phyloP scores from a whole-genome alignment of 176 grass and related monocot species.

The Bolboschoenus planiculmis region DNA sequence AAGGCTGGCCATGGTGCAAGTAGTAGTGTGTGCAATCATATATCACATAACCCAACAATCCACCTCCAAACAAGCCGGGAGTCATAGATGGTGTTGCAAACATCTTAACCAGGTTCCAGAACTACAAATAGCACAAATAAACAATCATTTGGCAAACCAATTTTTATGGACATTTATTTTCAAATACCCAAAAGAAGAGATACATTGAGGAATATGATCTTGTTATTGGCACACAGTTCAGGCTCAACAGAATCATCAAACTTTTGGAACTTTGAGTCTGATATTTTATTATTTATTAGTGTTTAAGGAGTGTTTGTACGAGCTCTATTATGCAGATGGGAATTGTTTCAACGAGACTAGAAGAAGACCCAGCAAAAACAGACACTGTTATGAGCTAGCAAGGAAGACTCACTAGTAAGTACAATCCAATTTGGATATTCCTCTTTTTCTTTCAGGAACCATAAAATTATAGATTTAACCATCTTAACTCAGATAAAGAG shows the following conservation, averaged over 20 bases:
- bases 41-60: conserved; percentile 81
- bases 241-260: background rate
- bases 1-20: conserved; percentile 87
- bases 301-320: background rate
- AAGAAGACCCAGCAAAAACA: background rate
- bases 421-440: background rate
- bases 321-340: background rate
- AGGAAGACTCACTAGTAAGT: background rate
- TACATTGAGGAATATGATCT: background rate
- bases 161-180: background rate
- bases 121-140: conserved; percentile 35
- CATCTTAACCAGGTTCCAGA: conserved; percentile 70
- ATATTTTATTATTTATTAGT: background rate
- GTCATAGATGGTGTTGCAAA: conserved; percentile 50
- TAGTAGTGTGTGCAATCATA: conserved; percentile 97
- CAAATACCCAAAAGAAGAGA: background rate
- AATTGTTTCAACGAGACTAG: background rate
- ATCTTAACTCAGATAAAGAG: background rate
- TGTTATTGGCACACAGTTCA: background rate
- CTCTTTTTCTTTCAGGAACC: background rate
- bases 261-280: background rate
- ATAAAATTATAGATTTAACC: background rate
- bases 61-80: conserved; percentile 74
- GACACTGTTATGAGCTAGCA: background rate
- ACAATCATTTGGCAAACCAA: background rate